Evolutionary conservation across 306 rosid species (phyloP).

Genomic region (Elaeagnus macrophylla): DNA sequence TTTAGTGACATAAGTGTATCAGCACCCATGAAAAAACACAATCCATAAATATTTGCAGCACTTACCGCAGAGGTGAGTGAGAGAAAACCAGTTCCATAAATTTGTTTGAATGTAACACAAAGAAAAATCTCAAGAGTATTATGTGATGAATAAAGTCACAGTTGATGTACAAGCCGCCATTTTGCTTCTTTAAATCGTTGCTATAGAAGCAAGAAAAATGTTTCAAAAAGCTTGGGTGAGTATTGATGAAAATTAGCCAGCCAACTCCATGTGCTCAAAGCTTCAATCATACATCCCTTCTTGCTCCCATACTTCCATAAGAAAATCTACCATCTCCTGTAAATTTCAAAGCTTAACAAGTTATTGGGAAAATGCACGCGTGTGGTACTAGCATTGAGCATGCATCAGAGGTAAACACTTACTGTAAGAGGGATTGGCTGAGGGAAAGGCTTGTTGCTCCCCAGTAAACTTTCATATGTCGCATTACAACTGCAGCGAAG

Average conservation of each 20-base stretch:
- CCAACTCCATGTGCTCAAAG: constrained; percentile 15
- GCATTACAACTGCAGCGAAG: constrained; percentile 92
- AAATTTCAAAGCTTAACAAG: constrained; percentile 8
- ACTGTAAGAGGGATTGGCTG: constrained; percentile 79
- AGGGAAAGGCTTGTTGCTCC: constrained; percentile 79
- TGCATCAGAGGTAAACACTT: constrained; percentile 22
- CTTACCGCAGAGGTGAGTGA: too few species aligned
- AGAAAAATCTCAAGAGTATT: not conserved
- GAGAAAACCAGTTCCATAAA: too few species aligned
- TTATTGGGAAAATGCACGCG: not conserved
- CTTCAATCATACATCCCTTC: constrained; percentile 84
- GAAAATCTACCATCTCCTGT: constrained; percentile 98
- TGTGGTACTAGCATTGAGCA: not conserved
- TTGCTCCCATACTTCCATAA: constrained; percentile 86
- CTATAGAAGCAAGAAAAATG: constrained; percentile 27
- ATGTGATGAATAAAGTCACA: constrained; percentile 9
- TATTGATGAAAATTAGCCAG: constrained; percentile 15
- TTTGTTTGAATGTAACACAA: too few species aligned
- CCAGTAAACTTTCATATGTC: constrained; percentile 73
- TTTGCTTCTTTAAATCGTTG: constrained; percentile 27
- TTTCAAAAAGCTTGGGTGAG: constrained; percentile 24
- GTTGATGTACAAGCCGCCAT: constrained; percentile 31
- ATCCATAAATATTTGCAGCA: too few species aligned
- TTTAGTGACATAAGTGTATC: too few species aligned
- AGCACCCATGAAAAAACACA: too few species aligned